phyloP scores from a whole-genome alignment of 768 basidiomycete genomes.

The Dioszegia aurantiaca region DNA sequence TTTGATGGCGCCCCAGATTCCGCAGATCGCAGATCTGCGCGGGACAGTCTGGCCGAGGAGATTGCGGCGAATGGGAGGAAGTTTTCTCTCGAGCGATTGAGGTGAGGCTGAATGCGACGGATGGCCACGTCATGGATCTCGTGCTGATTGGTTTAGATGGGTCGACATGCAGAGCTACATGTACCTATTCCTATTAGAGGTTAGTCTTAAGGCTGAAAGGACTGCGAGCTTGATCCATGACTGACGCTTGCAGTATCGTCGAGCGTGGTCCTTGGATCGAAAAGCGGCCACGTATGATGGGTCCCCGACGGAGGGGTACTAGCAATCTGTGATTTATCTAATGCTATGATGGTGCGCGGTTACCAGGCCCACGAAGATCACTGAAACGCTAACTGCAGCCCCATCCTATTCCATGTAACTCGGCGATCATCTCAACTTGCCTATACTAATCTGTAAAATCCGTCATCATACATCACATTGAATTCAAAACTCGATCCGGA shows the following conservation, averaged over 20 bases:
- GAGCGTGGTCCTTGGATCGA: conserved; percentile 20
- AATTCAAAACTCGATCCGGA: too few species aligned
- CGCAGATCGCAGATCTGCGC: background rate
- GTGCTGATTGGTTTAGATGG: conserved; percentile 11
- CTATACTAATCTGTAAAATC: too few species aligned
- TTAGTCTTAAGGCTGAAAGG: conserved; percentile 7
- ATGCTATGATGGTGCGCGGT: too few species aligned
- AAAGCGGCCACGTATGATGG: conserved; percentile 12
- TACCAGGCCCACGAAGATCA: too few species aligned
- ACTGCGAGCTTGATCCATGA: background rate
- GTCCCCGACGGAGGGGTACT: too few species aligned
- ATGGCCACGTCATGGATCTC: background rate
- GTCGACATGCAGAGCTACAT: conserved; percentile 22
- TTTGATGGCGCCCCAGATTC: conserved; percentile 19
- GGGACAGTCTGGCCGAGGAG: conserved; percentile 18
- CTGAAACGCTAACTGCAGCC: too few species aligned
- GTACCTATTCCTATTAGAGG: conserved; percentile 16
- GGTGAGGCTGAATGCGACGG: background rate
- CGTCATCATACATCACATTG: too few species aligned
- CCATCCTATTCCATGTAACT: too few species aligned
- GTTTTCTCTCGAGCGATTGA: conserved; percentile 13
- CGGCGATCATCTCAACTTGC: too few species aligned
- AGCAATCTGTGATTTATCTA: too few species aligned
- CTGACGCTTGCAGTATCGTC: conserved; percentile 18
- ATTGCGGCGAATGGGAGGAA: conserved; percentile 14